These are phyloP conservation scores for Rosa persica DNA, from an alignment of 306 rosid species.

Conservation along the genomic window DNA sequence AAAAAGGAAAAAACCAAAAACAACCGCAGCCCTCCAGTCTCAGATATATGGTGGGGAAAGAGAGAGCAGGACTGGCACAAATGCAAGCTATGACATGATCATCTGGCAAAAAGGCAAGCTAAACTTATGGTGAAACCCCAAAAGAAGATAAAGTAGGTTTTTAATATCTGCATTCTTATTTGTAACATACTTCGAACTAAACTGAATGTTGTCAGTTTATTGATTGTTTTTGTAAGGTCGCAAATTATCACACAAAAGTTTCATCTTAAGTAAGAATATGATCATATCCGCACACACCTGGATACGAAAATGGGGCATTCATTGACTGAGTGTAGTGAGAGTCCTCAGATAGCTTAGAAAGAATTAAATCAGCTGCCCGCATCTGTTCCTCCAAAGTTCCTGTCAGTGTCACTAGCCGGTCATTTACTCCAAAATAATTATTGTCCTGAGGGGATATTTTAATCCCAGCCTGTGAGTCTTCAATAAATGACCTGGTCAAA, in stretches of 20 bases:
- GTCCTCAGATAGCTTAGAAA: slow-evolving; percentile 91
- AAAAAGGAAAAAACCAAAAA: neutral
- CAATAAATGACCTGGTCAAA: slow-evolving; percentile 85
- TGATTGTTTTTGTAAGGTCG: neutral
- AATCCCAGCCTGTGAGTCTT: slow-evolving; percentile 95
- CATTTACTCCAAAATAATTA: slow-evolving; percentile 84
- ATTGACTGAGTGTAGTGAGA: slow-evolving; percentile 88
- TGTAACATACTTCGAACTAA: neutral
- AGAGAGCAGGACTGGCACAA: neutral
- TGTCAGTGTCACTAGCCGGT: slow-evolving; percentile 87
- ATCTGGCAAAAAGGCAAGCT: neutral
- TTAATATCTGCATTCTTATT: neutral
- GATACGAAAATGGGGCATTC: slow-evolving; percentile 90
- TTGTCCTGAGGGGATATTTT: slow-evolving; percentile 99
- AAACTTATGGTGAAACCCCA: neutral
- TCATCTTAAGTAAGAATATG: slow-evolving; percentile 9
- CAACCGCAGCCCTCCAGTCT: neutral
- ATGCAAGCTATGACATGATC: neutral
- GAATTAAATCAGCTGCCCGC: slow-evolving; percentile 81
- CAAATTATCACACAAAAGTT: neutral
- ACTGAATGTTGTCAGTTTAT: neutral
- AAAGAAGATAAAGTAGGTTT: neutral
- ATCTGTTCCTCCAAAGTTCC: slow-evolving; percentile 96
- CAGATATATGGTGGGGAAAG: neutral
- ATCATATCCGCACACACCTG: slow-evolving; percentile 57